Evolutionary conservation across 805 yeast species (phyloP), one percentile per base, ranked within the genome.

Genomic region (Vanderwaltozyma verrucispora): DNA sequence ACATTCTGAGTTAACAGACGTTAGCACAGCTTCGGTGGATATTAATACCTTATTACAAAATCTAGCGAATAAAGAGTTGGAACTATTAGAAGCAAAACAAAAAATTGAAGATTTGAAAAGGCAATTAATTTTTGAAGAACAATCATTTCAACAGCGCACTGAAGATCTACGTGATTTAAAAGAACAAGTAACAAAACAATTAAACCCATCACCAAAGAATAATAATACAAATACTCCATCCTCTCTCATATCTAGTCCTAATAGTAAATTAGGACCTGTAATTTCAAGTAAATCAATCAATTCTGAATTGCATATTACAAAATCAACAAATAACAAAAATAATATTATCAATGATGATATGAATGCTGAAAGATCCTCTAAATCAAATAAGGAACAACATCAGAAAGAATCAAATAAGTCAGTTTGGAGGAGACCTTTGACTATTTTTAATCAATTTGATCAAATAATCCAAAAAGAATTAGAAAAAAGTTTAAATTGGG

Each of bases 41-140:
- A 62, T 78, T 5, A 75, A 74, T 40, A 73, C 69, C 4, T 71
- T 77, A 34, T 57, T 80, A 34, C 67, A 84, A 43, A 60, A 68
- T 8, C 59, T 81, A 32, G 89, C 89, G 0, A 62, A 74, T 29
- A 80, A 78, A 49, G 92, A 81, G 51, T 72, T 77, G 72, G 72
- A 71, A 19, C 63, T 80, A 21, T 69, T 80, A 35, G 87, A 80
- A 46, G 56, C 79, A 30, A 78, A 75, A 44, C 77, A 74, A 45
- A 62, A 65, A 33, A 67, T 78, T 19, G 69, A 68, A 30, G 68
- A 63, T 17, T 41, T 80, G 48, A 68, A 74, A 35, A 53, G 63
- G 24, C 54, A 60, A 5, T 63, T 72, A 32, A 72, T 68, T 38
- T 45, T 53, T 32, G 82, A 77, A 38, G 65, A 78, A 35, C 71